A percentile compares a stretch with the other conserved stretches of the same genome.
Evolutionary conservation across 2,329 filamentous ascomycete genomes (phyloP).

Genomic region (Pseudopyrenochaeta lycopersici): DNA sequence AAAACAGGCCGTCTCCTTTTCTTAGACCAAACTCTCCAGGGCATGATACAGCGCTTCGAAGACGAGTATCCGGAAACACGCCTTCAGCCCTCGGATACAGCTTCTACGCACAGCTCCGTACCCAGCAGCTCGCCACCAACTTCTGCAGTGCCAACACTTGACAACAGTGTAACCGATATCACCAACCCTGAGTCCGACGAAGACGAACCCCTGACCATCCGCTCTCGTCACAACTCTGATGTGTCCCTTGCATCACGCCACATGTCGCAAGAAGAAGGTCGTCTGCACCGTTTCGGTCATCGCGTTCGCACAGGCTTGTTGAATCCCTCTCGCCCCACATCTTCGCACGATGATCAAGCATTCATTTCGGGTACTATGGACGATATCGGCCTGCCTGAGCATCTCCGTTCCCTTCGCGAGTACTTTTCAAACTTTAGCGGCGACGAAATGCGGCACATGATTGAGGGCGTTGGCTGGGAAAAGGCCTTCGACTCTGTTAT

Average conservation of each 20-base stretch:
- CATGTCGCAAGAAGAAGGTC: conserved; percentile 73
- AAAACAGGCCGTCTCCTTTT: conserved; percentile 76
- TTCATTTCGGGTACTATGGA: conserved; percentile 46
- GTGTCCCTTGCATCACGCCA: conserved; percentile 73
- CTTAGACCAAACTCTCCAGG: conserved; percentile 85
- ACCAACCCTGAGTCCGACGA: conserved; percentile 51
- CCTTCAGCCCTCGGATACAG: conserved; percentile 48
- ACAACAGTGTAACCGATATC: conserved; percentile 38
- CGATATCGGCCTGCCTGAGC: conserved; percentile 44
- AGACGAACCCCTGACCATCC: conserved; percentile 54
- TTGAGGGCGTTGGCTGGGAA: conserved; percentile 67
- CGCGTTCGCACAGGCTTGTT: conserved; percentile 71
- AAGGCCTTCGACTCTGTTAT: conserved; percentile 69
- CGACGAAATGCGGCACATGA: conserved; percentile 63
- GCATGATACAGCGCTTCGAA: conserved; percentile 95
- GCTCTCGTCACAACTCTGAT: conserved; percentile 70
- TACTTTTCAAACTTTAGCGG: conserved; percentile 71
- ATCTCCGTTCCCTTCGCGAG: conserved; percentile 65
- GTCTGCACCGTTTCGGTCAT: conserved; percentile 74
- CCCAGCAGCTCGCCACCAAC: conserved; percentile 41
- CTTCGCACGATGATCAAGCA: conserved; percentile 25
- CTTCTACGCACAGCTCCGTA: conserved; percentile 41
- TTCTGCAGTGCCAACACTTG: conserved; percentile 39
- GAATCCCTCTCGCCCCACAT: conserved; percentile 40
- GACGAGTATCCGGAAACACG: conserved; percentile 94